A percentile compares a stretch with the other conserved stretches of the same genome.
phyloP scores from a whole-genome alignment of 805 yeast species.

The Wickerhamiella brachini region DNA sequence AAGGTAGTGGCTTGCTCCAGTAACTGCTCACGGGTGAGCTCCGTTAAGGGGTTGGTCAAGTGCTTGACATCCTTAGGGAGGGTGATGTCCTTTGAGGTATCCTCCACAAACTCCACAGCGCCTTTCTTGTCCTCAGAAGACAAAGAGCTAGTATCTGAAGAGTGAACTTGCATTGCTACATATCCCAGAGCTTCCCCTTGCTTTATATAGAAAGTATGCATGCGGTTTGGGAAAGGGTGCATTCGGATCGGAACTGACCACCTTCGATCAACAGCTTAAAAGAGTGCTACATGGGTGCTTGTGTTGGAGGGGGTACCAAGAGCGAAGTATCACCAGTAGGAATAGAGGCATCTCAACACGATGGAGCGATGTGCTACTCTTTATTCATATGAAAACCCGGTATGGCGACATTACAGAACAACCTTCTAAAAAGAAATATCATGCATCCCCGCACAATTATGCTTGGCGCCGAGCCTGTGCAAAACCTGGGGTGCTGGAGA shows the following conservation, averaged over 20 bases:
- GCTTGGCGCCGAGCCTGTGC: neutral
- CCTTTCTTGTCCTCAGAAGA: neutral
- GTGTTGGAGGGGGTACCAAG: no score
- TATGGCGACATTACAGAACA: neutral
- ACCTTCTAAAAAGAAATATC: neutral
- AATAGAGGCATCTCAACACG: no score
- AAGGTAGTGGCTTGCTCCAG: constrained; percentile 17
- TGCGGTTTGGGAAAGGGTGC: neutral
- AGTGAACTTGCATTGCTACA: neutral
- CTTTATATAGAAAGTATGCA: neutral
- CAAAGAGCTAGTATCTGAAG: neutral
- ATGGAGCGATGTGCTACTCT: no score
- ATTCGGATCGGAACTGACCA: neutral
- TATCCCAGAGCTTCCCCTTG: neutral
- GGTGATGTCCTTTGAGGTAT: neutral
- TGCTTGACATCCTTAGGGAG: neutral
- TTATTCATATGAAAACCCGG: neutral
- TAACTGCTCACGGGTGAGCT: constrained; percentile 15
- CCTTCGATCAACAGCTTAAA: neutral
- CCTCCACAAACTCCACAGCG: neutral
- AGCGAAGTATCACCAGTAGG: no score
- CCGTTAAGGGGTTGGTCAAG: neutral
- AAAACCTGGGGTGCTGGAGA: neutral
- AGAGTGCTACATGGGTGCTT: no score
- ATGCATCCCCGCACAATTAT: neutral